Conservation (phyloP, 1,284 basidiomycete species). For the Ustilago trichophora region DNA sequence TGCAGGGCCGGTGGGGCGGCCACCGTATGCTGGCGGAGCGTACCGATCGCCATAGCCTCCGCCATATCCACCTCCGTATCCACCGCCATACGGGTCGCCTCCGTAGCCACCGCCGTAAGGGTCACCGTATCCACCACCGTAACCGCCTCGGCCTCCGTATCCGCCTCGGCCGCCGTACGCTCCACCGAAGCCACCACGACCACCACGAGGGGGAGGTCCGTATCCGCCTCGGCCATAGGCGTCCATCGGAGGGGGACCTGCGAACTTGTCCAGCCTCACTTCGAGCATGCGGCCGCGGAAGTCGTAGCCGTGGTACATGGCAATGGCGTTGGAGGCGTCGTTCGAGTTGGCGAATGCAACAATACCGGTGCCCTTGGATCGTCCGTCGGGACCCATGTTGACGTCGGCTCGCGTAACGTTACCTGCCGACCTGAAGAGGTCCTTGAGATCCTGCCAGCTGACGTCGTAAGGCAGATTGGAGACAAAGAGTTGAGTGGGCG, state of each 20-base stretch:
- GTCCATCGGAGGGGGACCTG: conserved; percentile 69
- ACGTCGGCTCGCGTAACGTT: conserved; percentile 94
- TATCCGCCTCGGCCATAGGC: conserved; percentile 69
- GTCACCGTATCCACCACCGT: conserved; percentile 64
- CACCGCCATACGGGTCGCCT: conserved; percentile 56
- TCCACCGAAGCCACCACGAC: conserved; percentile 71
- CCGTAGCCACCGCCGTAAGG: conserved; percentile 67
- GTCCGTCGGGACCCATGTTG: conserved; percentile 87
- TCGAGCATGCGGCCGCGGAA: conserved; percentile 56
- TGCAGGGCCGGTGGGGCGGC: conserved; percentile 16
- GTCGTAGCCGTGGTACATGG: conserved; percentile 60
- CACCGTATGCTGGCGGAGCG: conserved; percentile 10
- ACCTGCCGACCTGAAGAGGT: conserved; percentile 91
- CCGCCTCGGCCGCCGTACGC: conserved; percentile 58
- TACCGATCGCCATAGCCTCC: conserved; percentile 33
- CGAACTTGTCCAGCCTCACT: conserved; percentile 77
- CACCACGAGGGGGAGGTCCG: conserved; percentile 69
- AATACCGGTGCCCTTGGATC: conserved; percentile 83
- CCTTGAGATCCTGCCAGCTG: conserved; percentile 98
- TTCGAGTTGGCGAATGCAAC: conserved; percentile 91
- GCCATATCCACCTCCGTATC: conserved; percentile 30
- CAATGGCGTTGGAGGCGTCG: conserved; percentile 84
- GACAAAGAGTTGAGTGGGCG: conserved; percentile 79
- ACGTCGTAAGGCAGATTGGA: conserved; percentile 89
- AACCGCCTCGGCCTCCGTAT: conserved; percentile 24